Base-by-base conservation (phyloP, 495 filamentous ascomycete genomes). In the Melanomma pulvis-pyrius region DNA sequence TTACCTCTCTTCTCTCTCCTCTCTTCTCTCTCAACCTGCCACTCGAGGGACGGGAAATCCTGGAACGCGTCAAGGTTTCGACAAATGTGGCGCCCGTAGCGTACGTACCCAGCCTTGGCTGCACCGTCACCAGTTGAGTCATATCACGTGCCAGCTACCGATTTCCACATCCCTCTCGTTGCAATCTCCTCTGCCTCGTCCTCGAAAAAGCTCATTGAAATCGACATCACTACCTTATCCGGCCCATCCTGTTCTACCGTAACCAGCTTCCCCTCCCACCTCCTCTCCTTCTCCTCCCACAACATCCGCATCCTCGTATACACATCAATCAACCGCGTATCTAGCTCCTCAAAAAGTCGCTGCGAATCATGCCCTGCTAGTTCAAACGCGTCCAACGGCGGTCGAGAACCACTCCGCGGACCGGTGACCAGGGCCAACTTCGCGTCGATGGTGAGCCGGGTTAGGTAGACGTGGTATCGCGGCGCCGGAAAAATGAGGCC, bases 401-500 rank as follows among this genome's bases (percentile, higher is more conserved):
- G 50, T 15, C 11, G 26, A 28, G 4, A 29, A 25, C 24, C 12
- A 28, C 24, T 28, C 50, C 11, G 21, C 47, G 47, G 47, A n/a
- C n/a, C n/a, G n/a, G n/a, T n/a, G n/a, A n/a, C 13, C 28, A 61
- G 46, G 3, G 12, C 9, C 11, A 63, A 51, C 12, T 39, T 53
- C 11, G 32, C 39, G 26, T 68, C 65, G 32, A 63, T 56, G 17
- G 59, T 61, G 29, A 68, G 13, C 4, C 65, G 49, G 1, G 65
- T 68, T 19, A 68, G 22, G 13, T 36, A 61, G 7, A 47, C 36
- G 28, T 68, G 65, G 24, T 68, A 68, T 30, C 59, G 24, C 17
- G 50, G 48, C 13, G 65, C 58, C 17, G 65, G 65, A 26, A 61
- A 68, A n/a, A 58, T 25, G 7, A 68, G 8, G 12, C 59, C 64